Conservation (phyloP, 1,139 yeast species). For the Groenewaldozyma auringiensis region DNA sequence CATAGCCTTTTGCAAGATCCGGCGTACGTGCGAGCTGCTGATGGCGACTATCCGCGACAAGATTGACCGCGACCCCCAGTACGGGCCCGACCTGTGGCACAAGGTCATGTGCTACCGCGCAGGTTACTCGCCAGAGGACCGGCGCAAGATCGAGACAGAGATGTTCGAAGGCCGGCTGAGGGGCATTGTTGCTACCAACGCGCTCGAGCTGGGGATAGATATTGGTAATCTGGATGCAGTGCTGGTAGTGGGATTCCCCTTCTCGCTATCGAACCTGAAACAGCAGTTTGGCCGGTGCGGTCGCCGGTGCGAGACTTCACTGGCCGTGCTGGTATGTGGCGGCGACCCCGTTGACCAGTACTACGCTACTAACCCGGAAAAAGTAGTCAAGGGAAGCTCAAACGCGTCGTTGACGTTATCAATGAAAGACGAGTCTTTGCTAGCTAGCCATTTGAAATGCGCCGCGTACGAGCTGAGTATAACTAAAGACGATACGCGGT, state of each 20-base stretch:
- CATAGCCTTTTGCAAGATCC: constrained; percentile 81
- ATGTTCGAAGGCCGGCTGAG: constrained; percentile 81
- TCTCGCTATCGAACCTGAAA: constrained; percentile 75
- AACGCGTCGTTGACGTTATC: constrained; percentile 40
- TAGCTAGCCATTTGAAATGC: constrained; percentile 85
- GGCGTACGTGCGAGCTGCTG: constrained; percentile 77
- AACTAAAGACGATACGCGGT: constrained; percentile 44
- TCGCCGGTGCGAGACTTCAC: constrained; percentile 54
- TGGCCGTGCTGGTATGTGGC: constrained; percentile 79
- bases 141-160: constrained; percentile 77
- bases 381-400: constrained; percentile 41
- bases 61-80: constrained; percentile 14
- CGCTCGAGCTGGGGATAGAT: constrained; percentile 91
- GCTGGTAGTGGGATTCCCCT: constrained; percentile 84
- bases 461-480: constrained; percentile 80
- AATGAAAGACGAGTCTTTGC: constrained; percentile 47
- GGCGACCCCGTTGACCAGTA: constrained; percentile 82
- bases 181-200: constrained; percentile 92
- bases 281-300: constrained; percentile 98
- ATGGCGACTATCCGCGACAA: constrained; percentile 70
- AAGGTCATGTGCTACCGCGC: constrained; percentile 92
- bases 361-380: constrained; percentile 63
- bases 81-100: constrained; percentile 36
- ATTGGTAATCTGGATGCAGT: constrained; percentile 90
- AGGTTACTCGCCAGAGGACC: constrained; percentile 79